These are phyloP conservation scores for Lolium rigidum DNA, from an alignment of 176 grass and related monocot genomes.

Conservation along the genomic window DNA sequence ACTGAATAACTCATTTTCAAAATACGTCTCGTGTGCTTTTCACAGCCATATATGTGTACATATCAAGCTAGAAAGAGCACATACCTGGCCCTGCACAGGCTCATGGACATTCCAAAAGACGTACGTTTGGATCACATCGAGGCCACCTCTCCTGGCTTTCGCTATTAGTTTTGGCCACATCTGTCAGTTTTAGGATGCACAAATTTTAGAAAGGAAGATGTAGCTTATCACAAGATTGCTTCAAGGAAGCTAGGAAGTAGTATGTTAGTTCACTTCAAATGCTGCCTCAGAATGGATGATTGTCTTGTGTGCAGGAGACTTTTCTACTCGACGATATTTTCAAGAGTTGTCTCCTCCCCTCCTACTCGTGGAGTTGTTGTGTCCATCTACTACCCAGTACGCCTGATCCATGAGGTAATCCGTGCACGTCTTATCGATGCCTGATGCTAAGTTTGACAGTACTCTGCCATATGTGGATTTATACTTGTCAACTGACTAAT, in stretches of 20 bases:
- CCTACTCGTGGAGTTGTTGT: not conserved
- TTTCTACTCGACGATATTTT: not conserved
- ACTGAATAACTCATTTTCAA: not conserved
- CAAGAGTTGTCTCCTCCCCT: not conserved
- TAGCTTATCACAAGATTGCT: not conserved
- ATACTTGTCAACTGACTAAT: not conserved
- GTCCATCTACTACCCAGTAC: not conserved
- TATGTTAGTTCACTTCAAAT: not conserved
- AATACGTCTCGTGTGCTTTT: not conserved
- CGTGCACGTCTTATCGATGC: not conserved
- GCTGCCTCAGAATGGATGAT: not conserved
- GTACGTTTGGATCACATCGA: constrained; percentile 84
- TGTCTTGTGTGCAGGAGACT: not conserved
- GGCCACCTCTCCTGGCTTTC: constrained; percentile 69
- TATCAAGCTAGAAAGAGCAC: not conserved
- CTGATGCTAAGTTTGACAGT: not conserved
- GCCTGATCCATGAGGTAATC: not conserved
- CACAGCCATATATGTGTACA: not conserved
- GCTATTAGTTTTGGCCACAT: constrained; percentile 87
- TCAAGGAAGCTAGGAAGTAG: not conserved
- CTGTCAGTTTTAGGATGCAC: constrained; percentile 36
- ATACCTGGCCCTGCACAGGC: constrained; percentile 66
- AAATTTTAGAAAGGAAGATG: not conserved
- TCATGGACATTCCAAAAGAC: constrained; percentile 96
- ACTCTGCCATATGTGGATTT: not conserved